phyloP scores from a whole-genome alignment of 1,139 yeast species.

The Taiozyma sp. region DNA sequence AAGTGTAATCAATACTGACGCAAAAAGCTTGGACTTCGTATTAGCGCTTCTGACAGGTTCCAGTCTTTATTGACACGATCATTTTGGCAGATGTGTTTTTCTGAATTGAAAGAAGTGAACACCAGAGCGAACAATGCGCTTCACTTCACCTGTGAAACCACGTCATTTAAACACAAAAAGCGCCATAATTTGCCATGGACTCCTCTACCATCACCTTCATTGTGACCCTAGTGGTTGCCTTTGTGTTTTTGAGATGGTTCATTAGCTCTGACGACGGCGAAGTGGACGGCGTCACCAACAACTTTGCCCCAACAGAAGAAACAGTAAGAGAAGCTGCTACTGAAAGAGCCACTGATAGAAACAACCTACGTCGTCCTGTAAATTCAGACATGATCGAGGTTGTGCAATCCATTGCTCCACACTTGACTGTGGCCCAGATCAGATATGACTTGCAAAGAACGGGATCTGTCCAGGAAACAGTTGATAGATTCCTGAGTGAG shows the following conservation, averaged over 20 bases:
- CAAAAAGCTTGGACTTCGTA: no score
- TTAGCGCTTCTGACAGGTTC: no score
- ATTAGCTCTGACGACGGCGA: constrained; percentile 41
- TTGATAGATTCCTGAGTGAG: constrained; percentile 59
- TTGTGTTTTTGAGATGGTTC: constrained; percentile 56
- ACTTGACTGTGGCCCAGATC: constrained; percentile 64
- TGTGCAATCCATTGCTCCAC: constrained; percentile 80
- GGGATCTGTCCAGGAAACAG: constrained; percentile 77
- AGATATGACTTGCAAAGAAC: constrained; percentile 55
- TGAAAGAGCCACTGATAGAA: constrained; percentile 5
- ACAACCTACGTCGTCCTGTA: constrained; percentile 43
- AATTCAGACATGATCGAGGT: constrained; percentile 80
- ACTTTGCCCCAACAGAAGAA: constrained; percentile 2
- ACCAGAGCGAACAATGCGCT: no score
- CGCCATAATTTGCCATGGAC: constrained; percentile 37
- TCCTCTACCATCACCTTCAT: constrained; percentile 47
- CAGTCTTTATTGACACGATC: no score
- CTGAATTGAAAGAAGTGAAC: background rate
- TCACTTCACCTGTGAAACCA: background rate
- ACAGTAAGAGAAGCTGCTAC: constrained; percentile 3
- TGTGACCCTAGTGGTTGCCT: constrained; percentile 43
- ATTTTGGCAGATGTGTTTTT: background rate
- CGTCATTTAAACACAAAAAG: background rate
- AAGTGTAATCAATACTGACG: no score
- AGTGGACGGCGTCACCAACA: constrained; percentile 11